These are phyloP conservation scores for Cladophialophora yegresii DNA, from an alignment of 2,329 filamentous ascomycete species.

Conservation along the genomic window DNA sequence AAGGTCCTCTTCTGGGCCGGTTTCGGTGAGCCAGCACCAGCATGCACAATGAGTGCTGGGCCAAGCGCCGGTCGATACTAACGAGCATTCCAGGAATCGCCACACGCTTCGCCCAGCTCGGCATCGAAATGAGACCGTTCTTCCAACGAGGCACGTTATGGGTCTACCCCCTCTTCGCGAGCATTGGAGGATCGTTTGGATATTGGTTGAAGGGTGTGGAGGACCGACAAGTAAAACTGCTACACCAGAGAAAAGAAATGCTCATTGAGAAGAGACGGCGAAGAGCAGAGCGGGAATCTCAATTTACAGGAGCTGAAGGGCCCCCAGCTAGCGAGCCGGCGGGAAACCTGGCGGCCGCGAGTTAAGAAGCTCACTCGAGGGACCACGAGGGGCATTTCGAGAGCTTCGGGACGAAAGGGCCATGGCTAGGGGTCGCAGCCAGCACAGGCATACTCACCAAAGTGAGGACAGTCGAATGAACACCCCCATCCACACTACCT, in stretches of 20 bases:
- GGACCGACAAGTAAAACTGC: constrained; percentile 72
- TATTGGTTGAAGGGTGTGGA: constrained; percentile 96
- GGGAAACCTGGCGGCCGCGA: constrained; percentile 32
- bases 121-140: constrained; percentile 96
- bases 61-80: constrained; percentile 3
- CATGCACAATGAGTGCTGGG: neutral
- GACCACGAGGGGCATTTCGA: neutral
- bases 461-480: constrained; percentile 1
- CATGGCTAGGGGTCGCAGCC: neutral
- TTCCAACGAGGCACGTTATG: constrained; percentile 82
- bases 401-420: constrained; percentile 2
- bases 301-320: constrained; percentile 26
- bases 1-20: constrained; percentile 61
- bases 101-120: constrained; percentile 92
- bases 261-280: constrained; percentile 88
- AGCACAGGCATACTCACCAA: neutral
- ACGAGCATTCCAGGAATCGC: constrained; percentile 68
- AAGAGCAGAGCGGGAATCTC: constrained; percentile 67
- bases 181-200: constrained; percentile 85
- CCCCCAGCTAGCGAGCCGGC: constrained; percentile 26
- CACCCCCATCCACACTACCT: constrained; percentile 14
- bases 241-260: constrained; percentile 74
- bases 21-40: constrained; percentile 69
- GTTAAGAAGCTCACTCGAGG: constrained; percentile 19
- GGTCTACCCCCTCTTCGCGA: constrained; percentile 88